Evolutionary conservation across 169 alveolate genomes (phyloP), one percentile per base, ranked within the genome.

Genomic region (Plasmodium coatneyi): DNA sequence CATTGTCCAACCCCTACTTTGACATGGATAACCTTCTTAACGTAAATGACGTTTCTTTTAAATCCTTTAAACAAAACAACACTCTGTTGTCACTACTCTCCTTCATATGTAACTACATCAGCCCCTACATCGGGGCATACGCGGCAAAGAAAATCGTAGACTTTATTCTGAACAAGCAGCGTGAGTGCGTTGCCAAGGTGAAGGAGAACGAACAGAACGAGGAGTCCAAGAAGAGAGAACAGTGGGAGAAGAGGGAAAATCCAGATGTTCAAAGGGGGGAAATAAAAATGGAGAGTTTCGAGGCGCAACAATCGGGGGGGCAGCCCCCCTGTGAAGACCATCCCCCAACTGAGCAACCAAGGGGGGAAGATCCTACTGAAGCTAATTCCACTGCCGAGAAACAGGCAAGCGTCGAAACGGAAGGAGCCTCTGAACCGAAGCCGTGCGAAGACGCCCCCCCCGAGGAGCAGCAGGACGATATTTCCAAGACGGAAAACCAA

Each of bases 131-230:
- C 5, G 94, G 94, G 1, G 94, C 94, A 5, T 89, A 89, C 43
- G 94, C 94, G 6, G 94, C 94, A 0, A 89, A 89, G 72, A 89
- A 89, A 60, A 89, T 89, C 10, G 94, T 89, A 0, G 94, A 89
- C 10, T 28, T 70, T 28, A 79, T 89, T 66, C 72, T 89, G 16
- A 49, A 78, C 7, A 89, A 89, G 36, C 91, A 89, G 56, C 81
- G 82, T 25, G 28, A 46, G n/a, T 71, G 5, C 7, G 36, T 22
- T 1, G 9, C 19, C 34, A 56, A 39, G 12, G 30, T 3, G 0
- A 49, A 74, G n/a, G 80, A 39, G 16, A 52, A 39, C 10, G 25
- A 49, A 86, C 7, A 60, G 16, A 49, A 19, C 28, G 82, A 87
- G 22, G 25, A 30, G 39, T 32, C 0, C 76, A 46, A 6, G n/a